Evolutionary conservation across 1,139 yeast species (phyloP).

Genomic region (Yamadazyma sp.): DNA sequence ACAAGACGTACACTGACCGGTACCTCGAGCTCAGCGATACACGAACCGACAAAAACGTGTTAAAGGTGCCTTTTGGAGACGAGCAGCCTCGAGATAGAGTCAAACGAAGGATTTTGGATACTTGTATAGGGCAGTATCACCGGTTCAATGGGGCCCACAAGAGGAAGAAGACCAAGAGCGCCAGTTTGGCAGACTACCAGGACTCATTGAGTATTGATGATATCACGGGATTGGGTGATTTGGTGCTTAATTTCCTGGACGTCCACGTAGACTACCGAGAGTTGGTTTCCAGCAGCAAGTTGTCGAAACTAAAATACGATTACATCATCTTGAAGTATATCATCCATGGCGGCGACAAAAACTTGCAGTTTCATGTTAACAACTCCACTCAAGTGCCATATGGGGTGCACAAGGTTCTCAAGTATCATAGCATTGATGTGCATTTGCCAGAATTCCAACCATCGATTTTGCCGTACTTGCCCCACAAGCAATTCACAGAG

Average conservation of each 20-base stretch:
- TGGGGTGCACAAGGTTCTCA: neutral
- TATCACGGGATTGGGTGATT: constrained; percentile 11
- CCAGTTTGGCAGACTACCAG: neutral
- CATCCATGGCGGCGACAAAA: neutral
- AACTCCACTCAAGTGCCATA: neutral
- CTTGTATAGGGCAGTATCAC: constrained; percentile 15
- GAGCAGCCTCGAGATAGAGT: neutral
- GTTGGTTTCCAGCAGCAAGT: neutral
- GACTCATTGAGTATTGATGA: constrained; percentile 2
- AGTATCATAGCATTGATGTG: neutral
- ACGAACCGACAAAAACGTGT: neutral
- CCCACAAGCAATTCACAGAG: too few species aligned
- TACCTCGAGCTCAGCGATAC: constrained; percentile 1
- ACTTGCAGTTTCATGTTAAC: neutral
- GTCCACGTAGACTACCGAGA: constrained; percentile 1
- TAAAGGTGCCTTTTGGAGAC: constrained; percentile 2
- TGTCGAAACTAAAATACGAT: neutral
- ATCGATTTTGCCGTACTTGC: too few species aligned
- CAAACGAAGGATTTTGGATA: constrained; percentile 3
- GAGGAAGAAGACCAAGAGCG: constrained; percentile 8
- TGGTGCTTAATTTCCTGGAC: constrained; percentile 15
- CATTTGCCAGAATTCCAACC: too few species aligned
- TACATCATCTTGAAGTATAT: constrained; percentile 2
- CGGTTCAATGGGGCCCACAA: constrained; percentile 15
- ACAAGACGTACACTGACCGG: constrained; percentile 9